Base-by-base conservation (phyloP, 164 flowering plant genomes). In the Tetracentron sinense region DNA sequence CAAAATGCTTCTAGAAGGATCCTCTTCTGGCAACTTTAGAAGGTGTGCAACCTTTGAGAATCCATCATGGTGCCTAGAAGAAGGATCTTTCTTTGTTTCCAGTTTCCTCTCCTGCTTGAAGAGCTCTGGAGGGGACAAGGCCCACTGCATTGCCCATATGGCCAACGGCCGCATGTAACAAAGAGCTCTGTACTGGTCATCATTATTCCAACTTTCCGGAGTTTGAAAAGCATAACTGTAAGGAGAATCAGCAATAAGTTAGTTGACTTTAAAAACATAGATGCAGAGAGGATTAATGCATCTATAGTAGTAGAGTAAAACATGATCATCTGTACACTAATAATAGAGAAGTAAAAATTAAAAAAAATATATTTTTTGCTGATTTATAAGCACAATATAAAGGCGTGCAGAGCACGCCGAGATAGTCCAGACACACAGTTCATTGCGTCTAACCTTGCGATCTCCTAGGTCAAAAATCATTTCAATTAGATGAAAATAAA, bases 131-230 rank as follows among this genome's bases (percentile, higher is more conserved):
- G 67, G 66, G 6, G 92, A 64, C 60, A 93, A 59, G 31, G 96
- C 98, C 96, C 93, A 84, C 51, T 93, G 98, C 89, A 93, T 93
- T 60, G 88, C 90, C 98, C 98, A 93, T 63, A 93, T 87, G 6
- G 97, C 88, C 56, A 93, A 71, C 19, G 98, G 98, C 12, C 97
- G 80, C 98, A 90, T 93, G 61, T 93, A 93, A 62, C 72, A 56
- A 16, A 93, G 63, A 2, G 97, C 81, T 62, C 98, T 64, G 54
- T 75, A 92, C 61, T 81, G 69, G 22, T 77, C 98, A 52, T 77
- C 71, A 0, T 72, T 74, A 55, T 77, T 85, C 98, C 98, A 93
- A 26, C 62, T 83, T 77, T 93, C 98, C 0, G 97, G 98, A 25
- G 96, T 90, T 70, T 93, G 98, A 56, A 93, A 93, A 19, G 96